Evolutionary conservation across 371 early-diverging fungal genomes (phyloP).

Genomic region (Parasitella parasitica): DNA sequence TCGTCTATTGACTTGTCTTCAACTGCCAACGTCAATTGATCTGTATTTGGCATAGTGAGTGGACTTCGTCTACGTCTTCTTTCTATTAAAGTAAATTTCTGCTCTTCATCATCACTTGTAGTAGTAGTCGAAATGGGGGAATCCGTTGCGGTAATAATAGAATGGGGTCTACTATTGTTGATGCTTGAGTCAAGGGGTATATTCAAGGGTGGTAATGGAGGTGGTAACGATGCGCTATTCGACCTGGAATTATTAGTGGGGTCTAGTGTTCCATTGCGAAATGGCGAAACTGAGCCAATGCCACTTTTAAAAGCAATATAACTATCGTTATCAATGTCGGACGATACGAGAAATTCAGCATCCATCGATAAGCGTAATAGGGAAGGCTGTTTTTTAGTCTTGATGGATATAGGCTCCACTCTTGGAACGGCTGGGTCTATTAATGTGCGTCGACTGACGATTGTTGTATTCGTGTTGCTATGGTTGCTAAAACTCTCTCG

Average conservation of each 20-base stretch:
- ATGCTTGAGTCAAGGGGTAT: not conserved
- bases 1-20: not conserved
- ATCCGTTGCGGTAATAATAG: not conserved
- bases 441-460: not conserved
- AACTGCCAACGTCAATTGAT: slow-evolving; percentile 16
- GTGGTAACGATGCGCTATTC: not conserved
- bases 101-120: not conserved
- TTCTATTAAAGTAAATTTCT: slow-evolving; percentile 13
- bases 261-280: slow-evolving; percentile 24
- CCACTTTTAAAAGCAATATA: slow-evolving; percentile 1
- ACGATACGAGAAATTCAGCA: slow-evolving; percentile 22
- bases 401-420: slow-evolving; percentile 11
- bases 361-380: slow-evolving; percentile 38
- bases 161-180: not conserved
- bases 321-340: slow-evolving; percentile 16
- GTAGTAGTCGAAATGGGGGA: slow-evolving; percentile 3
- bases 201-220: not conserved
- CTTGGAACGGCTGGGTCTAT: slow-evolving; percentile 12
- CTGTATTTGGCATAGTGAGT: slow-evolving; percentile 5
- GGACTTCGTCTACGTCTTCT: slow-evolving; percentile 21
- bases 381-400: slow-evolving; percentile 16
- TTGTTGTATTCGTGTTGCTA: not conserved
- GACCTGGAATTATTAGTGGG: not conserved
- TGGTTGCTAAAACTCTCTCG: slow-evolving; percentile 4
- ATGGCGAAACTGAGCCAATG: slow-evolving; percentile 2